Base-by-base conservation (phyloP, 352 stramenopile genomes). In the Phytophthora tubulina region DNA sequence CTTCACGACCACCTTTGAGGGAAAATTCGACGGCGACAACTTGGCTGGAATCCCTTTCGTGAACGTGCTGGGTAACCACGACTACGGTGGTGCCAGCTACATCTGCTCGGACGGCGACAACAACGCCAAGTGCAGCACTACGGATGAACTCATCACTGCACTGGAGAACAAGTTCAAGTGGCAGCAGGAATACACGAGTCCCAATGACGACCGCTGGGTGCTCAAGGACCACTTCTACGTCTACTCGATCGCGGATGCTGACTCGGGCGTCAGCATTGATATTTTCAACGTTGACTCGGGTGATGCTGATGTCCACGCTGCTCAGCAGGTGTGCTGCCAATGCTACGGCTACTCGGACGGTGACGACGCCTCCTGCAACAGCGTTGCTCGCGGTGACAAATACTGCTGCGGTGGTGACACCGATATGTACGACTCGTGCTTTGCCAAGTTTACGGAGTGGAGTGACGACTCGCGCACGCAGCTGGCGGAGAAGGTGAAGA, bases 241-340 rank as follows among this genome's bases (percentile, higher is more conserved):
- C 15, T 72, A 91, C 53, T 69, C 53, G 2, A 77, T 89, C 31
- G 73, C 78, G 57, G 78, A 88, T 36, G 51, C 57, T 15, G 33
- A 31, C 11, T 81, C 72, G 13, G 77, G 76, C 9, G 72, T 91
- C n/a, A 88, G 66, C 52, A 83, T 91, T 61, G 83, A 90, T 54
- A 83, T 91, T 49, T 91, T 90, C 57, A 91, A 89, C 44, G 70
- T 91, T 4, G 83, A 91, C 63, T 84, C 82, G 38, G 87, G 87
- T 32, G 76, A 88, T 41, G 83, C 83, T 17, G 70, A 85, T 46
- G 82, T 79, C 9, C 83, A 91, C 60, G 82, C 75, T 27, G 81
- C 80, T 15, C 58, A 75, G 39, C 70, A 91, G 57, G 82, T 84
- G 10, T 91, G 83, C 57, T 91, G 83, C 61, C 82, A 91, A 56